phyloP scores from a whole-genome alignment of 164 flowering plant species.

The Litsea cubeba region DNA sequence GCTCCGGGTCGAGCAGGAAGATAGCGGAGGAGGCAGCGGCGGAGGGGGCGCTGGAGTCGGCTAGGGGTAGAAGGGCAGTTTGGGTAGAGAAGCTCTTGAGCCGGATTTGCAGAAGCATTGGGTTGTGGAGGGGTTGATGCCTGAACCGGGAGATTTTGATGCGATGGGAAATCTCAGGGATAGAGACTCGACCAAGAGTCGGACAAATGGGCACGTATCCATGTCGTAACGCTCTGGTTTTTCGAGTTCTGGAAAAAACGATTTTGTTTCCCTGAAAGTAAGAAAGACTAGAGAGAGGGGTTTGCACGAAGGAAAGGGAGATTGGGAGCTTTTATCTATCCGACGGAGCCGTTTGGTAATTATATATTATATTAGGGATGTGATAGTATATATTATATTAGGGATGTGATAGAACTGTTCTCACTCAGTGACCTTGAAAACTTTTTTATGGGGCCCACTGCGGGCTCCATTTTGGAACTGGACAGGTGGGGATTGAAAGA shows the following conservation, averaged over 20 bases:
- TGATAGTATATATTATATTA: no score
- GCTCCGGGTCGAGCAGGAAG: conserved; percentile 60
- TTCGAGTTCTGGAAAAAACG: background rate
- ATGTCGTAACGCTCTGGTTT: conserved; percentile 19
- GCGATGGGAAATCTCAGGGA: conserved; percentile 64
- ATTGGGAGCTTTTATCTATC: no score
- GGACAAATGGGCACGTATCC: conserved; percentile 93
- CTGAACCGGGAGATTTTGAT: conserved; percentile 39
- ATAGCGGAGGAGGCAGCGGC: conserved; percentile 36
- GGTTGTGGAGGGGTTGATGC: conserved; percentile 54
- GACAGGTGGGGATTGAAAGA: no score
- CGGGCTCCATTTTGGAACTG: no score
- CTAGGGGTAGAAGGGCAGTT: conserved; percentile 64
- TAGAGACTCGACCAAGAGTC: conserved; percentile 64
- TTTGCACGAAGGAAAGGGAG: no score
- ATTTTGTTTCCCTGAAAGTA: no score
- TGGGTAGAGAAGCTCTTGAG: conserved; percentile 61
- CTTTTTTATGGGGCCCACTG: no score
- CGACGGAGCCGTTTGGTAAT: no score
- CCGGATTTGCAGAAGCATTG: conserved; percentile 72
- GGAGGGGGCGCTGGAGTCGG: conserved; percentile 22
- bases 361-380: no score
- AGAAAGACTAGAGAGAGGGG: no score
- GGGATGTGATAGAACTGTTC: no score
- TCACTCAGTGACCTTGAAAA: no score